These are phyloP conservation scores for Xylaria venustula DNA, from an alignment of 495 filamentous ascomycete species.

Conservation along the genomic window DNA sequence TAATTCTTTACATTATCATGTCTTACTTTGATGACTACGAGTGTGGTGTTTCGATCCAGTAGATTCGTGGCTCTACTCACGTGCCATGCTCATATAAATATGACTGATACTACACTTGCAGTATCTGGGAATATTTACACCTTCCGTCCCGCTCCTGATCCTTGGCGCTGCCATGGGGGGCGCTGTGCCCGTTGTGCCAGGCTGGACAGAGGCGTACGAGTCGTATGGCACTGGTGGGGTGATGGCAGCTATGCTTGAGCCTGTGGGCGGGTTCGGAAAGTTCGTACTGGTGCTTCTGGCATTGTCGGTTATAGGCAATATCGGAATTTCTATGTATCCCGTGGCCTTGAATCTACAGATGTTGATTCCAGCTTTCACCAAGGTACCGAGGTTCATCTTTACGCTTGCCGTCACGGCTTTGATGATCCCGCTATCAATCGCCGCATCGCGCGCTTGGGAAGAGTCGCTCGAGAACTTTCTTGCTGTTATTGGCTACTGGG, in stretches of 20 bases:
- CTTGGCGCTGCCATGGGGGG: conserved; percentile 55
- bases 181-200: conserved; percentile 33
- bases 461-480: conserved; percentile 50
- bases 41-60: too few species aligned
- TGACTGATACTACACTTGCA: too few species aligned
- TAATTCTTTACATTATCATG: too few species aligned
- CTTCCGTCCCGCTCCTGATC: conserved; percentile 48
- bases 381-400: conserved; percentile 46
- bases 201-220: conserved; percentile 41
- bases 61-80: too few species aligned
- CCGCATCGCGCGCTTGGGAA: conserved; percentile 48
- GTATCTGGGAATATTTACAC: conserved; percentile 44
- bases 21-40: too few species aligned
- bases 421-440: conserved; percentile 50
- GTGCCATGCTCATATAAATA: too few species aligned
- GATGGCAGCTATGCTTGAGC: conserved; percentile 47
- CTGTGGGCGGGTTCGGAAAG: conserved; percentile 50
- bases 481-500: conserved; percentile 54
- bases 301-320: conserved; percentile 50
- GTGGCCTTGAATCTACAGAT: conserved; percentile 53
- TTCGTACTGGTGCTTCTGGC: conserved; percentile 51
- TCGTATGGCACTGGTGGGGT: conserved; percentile 48
- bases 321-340: conserved; percentile 42
- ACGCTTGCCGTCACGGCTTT: conserved; percentile 43
- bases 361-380: conserved; percentile 43